Percentiles rank a stretch among this genome's conserved stretches.
These are phyloP conservation scores for Sporormia fimetaria DNA, from an alignment of 495 filamentous ascomycete species.

Conservation along the genomic window DNA sequence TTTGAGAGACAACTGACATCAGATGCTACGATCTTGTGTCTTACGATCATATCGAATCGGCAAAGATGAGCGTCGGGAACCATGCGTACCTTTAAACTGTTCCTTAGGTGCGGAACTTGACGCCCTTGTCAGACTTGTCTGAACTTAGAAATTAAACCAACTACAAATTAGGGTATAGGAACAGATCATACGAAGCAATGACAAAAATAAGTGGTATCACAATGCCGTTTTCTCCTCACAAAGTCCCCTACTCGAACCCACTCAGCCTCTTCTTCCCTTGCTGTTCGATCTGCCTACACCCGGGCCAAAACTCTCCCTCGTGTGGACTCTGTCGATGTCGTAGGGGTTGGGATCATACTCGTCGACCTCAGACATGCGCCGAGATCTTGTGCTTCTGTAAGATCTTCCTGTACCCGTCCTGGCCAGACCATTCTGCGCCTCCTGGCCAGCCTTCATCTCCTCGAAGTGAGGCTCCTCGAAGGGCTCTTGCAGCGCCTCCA, in stretches of 20 bases:
- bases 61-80: too few relatives aligned
- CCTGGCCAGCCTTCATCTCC: conserved; percentile 28
- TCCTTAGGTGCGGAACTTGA: too few relatives aligned
- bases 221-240: background rate
- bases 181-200: too few relatives aligned
- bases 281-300: background rate
- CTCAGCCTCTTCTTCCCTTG: background rate
- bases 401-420: conserved; percentile 10
- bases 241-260: background rate
- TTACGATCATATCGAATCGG: too few relatives aligned
- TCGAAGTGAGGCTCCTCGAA: conserved; percentile 28
- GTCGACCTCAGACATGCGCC: background rate
- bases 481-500: conserved; percentile 27
- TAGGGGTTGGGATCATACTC: conserved; percentile 32
- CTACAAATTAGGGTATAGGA: too few relatives aligned
- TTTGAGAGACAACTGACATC: too few relatives aligned
- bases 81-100: too few relatives aligned
- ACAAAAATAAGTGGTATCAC: too few relatives aligned
- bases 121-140: too few relatives aligned
- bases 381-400: conserved; percentile 3
- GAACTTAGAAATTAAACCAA: too few relatives aligned
- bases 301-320: conserved; percentile 29
- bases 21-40: too few relatives aligned
- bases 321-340: conserved; percentile 33
- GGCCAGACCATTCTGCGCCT: conserved; percentile 9